Base-by-base conservation (phyloP, 352 stramenopile genomes). In the Phytopythium ostracodes region DNA sequence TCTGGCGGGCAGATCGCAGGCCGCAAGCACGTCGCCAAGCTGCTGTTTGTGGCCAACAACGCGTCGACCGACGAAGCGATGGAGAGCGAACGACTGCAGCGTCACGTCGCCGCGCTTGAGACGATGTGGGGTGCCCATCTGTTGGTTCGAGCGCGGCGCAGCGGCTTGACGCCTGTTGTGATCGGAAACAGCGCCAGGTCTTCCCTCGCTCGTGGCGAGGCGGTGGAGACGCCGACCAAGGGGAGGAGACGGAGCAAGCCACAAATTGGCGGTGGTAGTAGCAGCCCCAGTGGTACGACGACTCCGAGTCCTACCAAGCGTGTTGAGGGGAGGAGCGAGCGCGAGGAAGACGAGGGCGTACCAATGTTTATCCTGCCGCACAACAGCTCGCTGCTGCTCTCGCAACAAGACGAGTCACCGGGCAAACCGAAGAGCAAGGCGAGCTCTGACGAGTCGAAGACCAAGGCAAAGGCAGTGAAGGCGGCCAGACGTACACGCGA, bases 1-100 rank as follows among this genome's bases (percentile, higher is more conserved):
- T 89, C 82, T 4, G 81, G 77, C 17, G 61, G 60, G 7, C 49
- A 69, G n/a, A 68, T 76, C 9, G 80, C 75, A 24, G 69, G 57
- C 47, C 63, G 73, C 22, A 82, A 77, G 22, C 80, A 91, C 59
- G 52, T 71, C 4, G 81, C 84, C 2, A 74, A 81, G 62, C 56
- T 91, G 15, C 56, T 94, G 25, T 89, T 81, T 43, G 73, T 92
- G 2, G 68, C 65, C 22, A 94, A 88, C 55, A 76, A 80, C 44
- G 29, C 71, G 18, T 63, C 70, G 22, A 65, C 60, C 2, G 71
- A 70, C 54, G 36, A 81, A n/a, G 46, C 75, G 10, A 70, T 65
- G 29, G 72, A 79, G 15, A 69, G 72, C 24, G 57, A 77, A 35
- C 46, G 77, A 36, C 46, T 82, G 0, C 64, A 63, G 9, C 71